Conservation (phyloP, 805 yeast species). For the Lachancea waltii region DNA sequence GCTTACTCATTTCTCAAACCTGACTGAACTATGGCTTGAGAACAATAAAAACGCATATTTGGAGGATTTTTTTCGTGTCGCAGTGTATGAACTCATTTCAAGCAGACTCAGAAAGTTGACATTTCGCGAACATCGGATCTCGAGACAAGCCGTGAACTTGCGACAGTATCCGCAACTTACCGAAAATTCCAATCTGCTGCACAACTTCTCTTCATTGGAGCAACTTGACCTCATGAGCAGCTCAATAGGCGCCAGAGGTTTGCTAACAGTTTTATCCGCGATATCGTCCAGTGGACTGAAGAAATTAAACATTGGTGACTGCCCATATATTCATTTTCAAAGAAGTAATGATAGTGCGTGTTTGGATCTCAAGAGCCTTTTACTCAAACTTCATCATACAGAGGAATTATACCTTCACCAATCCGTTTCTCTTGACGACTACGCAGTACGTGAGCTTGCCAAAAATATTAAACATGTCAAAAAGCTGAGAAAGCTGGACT, state of each 20-base stretch:
- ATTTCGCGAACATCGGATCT: conserved; percentile 22
- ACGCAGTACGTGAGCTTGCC: conserved; percentile 14
- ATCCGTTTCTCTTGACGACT: conserved; percentile 21
- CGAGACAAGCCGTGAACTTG: conserved; percentile 4
- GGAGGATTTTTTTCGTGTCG: conserved; percentile 13
- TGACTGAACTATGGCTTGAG: conserved; percentile 29
- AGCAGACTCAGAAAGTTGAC: conserved; percentile 19
- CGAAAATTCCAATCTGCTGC: conserved; percentile 11
- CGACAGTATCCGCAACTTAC: conserved; percentile 5
- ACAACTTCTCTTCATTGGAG: conserved; percentile 17
- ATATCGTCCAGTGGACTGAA: conserved; percentile 10
- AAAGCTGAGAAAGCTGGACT: conserved; percentile 20
- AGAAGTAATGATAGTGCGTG: conserved; percentile 8
- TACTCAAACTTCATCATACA: conserved; percentile 12
- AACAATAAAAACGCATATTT: conserved; percentile 21
- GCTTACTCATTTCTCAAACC: conserved; percentile 17
- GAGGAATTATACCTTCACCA: conserved; percentile 24
- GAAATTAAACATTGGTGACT: conserved; percentile 26
- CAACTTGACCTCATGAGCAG: conserved; percentile 27
- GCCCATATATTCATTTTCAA: conserved; percentile 10
- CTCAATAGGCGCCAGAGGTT: conserved; percentile 24
- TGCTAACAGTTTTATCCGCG: conserved; percentile 15
- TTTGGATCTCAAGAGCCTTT: conserved; percentile 14
- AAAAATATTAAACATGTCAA: conserved; percentile 12
- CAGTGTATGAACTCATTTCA: conserved; percentile 16